A percentile compares a stretch with the other conserved stretches of the same genome.
Evolutionary conservation across 208 protist species (phyloP).

Genomic region (Strigomonas culicis): DNA sequence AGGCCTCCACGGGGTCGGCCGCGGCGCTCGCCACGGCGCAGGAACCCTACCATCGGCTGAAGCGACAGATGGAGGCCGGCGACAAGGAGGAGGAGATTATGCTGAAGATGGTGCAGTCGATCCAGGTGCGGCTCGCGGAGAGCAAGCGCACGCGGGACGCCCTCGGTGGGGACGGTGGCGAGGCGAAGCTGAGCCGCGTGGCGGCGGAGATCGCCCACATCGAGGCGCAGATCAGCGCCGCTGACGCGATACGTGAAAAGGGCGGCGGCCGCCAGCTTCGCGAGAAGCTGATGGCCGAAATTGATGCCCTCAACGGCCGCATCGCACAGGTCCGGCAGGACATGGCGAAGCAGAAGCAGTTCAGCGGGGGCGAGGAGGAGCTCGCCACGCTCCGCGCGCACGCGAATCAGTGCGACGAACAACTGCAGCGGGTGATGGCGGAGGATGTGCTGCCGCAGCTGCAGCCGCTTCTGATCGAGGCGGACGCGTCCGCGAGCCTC

Average conservation of each 20-base stretch:
- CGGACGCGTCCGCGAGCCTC: no score
- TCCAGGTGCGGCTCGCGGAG: conserved; percentile 16
- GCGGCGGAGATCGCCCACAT: conserved; percentile 28
- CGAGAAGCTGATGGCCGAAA: conserved; percentile 29
- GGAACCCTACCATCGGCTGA: conserved; percentile 15
- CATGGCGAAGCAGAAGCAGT: conserved; percentile 49
- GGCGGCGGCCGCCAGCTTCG: conserved; percentile 34
- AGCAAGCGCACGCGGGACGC: conserved; percentile 13
- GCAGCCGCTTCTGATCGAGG: conserved; percentile 9
- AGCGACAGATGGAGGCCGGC: conserved; percentile 47
- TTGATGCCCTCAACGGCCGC: conserved; percentile 45
- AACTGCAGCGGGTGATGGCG: conserved; percentile 23
- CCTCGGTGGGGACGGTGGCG: not conserved
- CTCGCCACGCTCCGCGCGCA: conserved; percentile 34
- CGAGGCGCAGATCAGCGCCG: conserved; percentile 42
- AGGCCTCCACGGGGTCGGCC: conserved; percentile 7
- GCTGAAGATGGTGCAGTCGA: conserved; percentile 10
- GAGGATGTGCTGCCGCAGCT: conserved; percentile 36
- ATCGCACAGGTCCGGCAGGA: conserved; percentile 48
- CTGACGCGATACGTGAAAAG: conserved; percentile 34
- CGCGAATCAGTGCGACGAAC: conserved; percentile 27
- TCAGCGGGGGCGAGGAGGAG: conserved; percentile 28
- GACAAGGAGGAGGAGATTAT: conserved; percentile 65
- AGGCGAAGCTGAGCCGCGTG: not conserved
- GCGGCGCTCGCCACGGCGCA: conserved; percentile 23